Evolutionary conservation across 2,329 filamentous ascomycete species (phyloP), one percentile per base, ranked within the genome.

Genomic region (Samsoniella hepiali): DNA sequence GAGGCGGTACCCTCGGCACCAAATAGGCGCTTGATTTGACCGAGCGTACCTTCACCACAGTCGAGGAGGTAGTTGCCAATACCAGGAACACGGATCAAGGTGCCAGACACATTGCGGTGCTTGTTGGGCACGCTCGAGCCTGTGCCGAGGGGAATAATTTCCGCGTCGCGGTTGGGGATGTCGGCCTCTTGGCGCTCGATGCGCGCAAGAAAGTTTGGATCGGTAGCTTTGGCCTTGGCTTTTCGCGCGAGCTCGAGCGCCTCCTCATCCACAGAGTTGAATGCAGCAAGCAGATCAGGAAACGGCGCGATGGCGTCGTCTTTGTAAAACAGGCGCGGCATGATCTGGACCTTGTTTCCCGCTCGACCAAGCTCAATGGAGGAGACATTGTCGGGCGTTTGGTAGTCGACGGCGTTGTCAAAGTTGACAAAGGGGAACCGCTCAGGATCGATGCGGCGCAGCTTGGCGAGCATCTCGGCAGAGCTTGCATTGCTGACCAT

Each of bases 21-120:
- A 70, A 90, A 94, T 0, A 91, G 81, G 58, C 95, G 89, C 64
- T 86, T 86, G 45, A 99, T 79, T 73, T 97, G 93, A 11, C 94
- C 94, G 9, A 98, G 78, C 0, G 95, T 97, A 71, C 92, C 93
- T 76, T 99, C 95, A 64, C 95, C 95, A 68, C 88, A 91, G 76
- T 99, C 95, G 64, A 99, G 84, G 1, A 99, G 80, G 72, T 97
- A 96, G 73, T 86, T 93, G n/a, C 95, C 95, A 69, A 88, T 84
- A 4, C 88, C 90, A 7, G 95, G 95, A 3, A 97, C 88, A 15
- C 91, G 85, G 51, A 99, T 78, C 5, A 99, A 81, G 0, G 93
- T 97, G 2, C 88, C 88, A 11, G 94, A 97, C 27, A 99, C 95
- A 73, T 98, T 99, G 69, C 95, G 90, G 75, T 97, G 95, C 73